phyloP scores from a whole-genome alignment of 176 grass and related monocot species.

The Eleusine indica region DNA sequence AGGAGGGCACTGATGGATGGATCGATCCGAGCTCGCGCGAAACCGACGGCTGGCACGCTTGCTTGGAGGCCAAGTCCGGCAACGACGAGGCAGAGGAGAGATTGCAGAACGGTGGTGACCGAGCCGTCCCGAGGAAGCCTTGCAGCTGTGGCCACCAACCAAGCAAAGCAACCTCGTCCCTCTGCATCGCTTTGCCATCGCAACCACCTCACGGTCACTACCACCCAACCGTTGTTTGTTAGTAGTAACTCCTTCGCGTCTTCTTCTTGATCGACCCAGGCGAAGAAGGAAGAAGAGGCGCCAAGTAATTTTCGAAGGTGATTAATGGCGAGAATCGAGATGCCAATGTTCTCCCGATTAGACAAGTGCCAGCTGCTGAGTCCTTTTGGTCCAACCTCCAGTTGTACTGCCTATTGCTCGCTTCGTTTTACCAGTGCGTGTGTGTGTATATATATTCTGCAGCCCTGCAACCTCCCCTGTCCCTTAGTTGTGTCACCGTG shows the following conservation, averaged over 20 bases:
- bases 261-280: background rate
- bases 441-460: background rate
- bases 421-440: constrained; percentile 5
- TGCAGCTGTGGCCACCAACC: constrained; percentile 44
- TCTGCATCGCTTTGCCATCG: background rate
- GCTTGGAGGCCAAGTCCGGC: constrained; percentile 62
- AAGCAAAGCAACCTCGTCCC: background rate
- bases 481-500: constrained; percentile 44
- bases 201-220: background rate
- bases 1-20: background rate
- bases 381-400: background rate
- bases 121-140: constrained; percentile 48
- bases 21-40: background rate
- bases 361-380: background rate
- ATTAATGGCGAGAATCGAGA: background rate
- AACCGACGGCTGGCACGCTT: constrained; percentile 12
- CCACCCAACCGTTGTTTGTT: too few species aligned
- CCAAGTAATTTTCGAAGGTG: background rate
- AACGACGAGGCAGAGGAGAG: background rate
- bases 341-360: background rate
- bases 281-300: background rate
- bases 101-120: background rate
- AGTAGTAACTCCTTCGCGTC: too few species aligned
- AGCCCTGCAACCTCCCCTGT: background rate
- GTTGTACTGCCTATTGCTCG: constrained; percentile 6